Base-by-base conservation (phyloP, 352 stramenopile genomes). In the Globisporangium cylindrosporum region DNA sequence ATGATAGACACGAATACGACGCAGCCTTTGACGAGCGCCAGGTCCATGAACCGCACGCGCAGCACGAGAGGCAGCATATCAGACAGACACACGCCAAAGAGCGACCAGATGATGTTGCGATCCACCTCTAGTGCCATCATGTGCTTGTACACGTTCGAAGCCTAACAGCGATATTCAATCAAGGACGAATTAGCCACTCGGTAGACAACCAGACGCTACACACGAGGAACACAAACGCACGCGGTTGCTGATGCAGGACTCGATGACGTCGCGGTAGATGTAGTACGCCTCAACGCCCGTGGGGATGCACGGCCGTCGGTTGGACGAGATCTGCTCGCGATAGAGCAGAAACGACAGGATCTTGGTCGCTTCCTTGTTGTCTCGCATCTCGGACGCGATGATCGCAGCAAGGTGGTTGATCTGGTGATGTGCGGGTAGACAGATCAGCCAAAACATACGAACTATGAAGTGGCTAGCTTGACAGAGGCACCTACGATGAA, bases 321-420 rank as follows among this genome's bases (percentile, higher is more conserved):
- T 84, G 14, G 75, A 77, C 48, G 75, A 61, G 34, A 78, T 78
- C 57, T 84, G 77, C 38, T 88, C 79, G 6, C 79, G 74, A 68
- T 84, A 88, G 0, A 88, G 55, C 24, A 88, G 72, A 58, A 88
- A 85, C 0, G 77, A 78, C 14, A 88, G 56, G 4, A 88, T 62
- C 49, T 80, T 83, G 62, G 61, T 70, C 57, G 73, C 71, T 25
- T 88, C 79, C 4, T 65, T 59, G 49, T 78, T 81, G 43, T 64
- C 15, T 4, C 63, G 68, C 53, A 85, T 72, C 62, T 88, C 77
- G 18, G 73, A 77, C 12, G 70, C 67, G 36, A 88, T 70, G 56
- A 81, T 74, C 22, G 53, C 32, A 2, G 70, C 62, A 15, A 88
- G 32, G 22, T 75, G 49, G 12, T 51, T 22, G 55, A 77, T 70